phyloP scores from a whole-genome alignment of 257 asterid species.

The Solanum tarijense region DNA sequence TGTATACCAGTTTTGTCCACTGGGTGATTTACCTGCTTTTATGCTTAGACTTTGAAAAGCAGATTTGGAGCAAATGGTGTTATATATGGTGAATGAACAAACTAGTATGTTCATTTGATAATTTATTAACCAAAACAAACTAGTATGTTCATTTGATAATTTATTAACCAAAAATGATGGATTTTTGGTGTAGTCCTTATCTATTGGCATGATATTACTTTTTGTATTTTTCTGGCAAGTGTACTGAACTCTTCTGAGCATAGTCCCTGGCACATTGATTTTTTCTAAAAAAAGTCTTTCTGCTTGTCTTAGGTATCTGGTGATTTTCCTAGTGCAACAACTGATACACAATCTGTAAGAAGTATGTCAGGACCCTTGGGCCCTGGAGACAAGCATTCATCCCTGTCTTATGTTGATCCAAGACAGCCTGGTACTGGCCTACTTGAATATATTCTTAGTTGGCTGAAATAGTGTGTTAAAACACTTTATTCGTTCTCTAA shows the following conservation, averaged over 20 bases:
- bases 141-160: too few species aligned
- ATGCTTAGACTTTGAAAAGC: background rate
- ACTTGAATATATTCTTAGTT: background rate
- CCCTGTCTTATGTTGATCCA: constrained; percentile 72
- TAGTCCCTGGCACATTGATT: background rate
- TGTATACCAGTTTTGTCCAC: background rate
- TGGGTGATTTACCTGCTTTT: background rate
- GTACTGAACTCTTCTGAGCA: background rate
- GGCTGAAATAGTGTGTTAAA: background rate
- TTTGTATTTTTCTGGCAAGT: background rate
- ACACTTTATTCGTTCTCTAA: background rate
- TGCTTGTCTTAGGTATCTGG: constrained; percentile 52
- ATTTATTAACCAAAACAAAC: background rate
- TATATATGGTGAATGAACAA: background rate
- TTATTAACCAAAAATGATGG: background rate
- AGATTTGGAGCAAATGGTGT: background rate
- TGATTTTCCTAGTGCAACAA: constrained; percentile 63
- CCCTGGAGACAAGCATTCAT: constrained; percentile 66
- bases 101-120: background rate
- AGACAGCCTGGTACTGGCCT: constrained; percentile 68
- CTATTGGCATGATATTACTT: background rate
- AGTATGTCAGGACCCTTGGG: constrained; percentile 97
- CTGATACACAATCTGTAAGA: constrained; percentile 76
- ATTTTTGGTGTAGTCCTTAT: background rate
- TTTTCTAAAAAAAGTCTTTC: background rate